Base-by-base conservation (phyloP, 805 yeast genomes). In the Starmerella etchellsii region DNA sequence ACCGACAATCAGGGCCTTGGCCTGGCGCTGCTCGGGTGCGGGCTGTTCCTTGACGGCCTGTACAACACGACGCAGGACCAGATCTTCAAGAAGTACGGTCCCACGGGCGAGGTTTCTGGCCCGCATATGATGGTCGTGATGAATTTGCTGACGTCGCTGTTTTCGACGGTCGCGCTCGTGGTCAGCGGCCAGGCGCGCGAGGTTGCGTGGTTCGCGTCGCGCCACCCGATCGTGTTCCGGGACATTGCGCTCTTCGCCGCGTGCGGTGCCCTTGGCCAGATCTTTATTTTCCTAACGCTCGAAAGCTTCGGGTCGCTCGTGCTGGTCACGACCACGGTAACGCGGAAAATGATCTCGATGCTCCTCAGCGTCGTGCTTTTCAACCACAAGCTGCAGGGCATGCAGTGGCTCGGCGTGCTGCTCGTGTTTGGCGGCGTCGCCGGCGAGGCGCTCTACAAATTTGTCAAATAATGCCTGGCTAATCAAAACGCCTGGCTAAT, bases 281-380 rank as follows among this genome's bases (percentile, higher is more conserved):
- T 87, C n/a, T 91, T 93, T 62, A 83, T 91, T 32, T 91, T 87
- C 56, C 61, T 76, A 39, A 84, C 94, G 2, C 63, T 91, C 34
- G 91, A 83, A 51, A 69, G 73, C 43, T 91, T 82, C 56, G 95
- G 88, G 36, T 83, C 95, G 2, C 64, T 91, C 44, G 72, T 81
- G 0, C 66, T 91, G 40, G 85, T 88, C 23, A 88, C 95, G 31
- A 88, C 93, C 15, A 91, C 97, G 0, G 96, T 91, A 9, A 88
- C 98, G 1, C 71, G 99, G 52, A 91, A 91, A 56, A 88, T 91
- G 95, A 66, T 85, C 36, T 84, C 96, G 30, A 88, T 91, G 97
- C 69, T 85, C 26, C 61, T 88, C 39, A 81, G 94, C 54, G 95
- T 91, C 37, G 58, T 83, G 3, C 63, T 88, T 48, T 88, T 84